Percentiles rank a stretch among this genome's conserved stretches.
These are phyloP conservation scores for Cicer chorassanicum DNA, from an alignment of 306 rosid species.

Conservation along the genomic window DNA sequence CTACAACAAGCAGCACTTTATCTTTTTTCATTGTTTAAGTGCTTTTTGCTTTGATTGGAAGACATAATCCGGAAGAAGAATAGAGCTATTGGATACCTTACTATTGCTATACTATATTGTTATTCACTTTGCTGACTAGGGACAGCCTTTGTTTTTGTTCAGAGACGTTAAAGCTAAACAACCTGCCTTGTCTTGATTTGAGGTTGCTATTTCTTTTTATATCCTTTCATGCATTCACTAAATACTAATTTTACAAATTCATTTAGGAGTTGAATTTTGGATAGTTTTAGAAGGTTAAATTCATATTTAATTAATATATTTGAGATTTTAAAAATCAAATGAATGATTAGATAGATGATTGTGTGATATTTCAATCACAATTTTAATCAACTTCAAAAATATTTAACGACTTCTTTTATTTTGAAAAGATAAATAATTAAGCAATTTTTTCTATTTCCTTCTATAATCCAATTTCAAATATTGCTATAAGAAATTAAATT, in stretches of 20 bases:
- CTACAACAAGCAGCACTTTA: conserved; percentile 54
- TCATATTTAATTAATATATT: too few relatives aligned
- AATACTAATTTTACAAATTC: not conserved
- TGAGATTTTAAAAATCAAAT: too few relatives aligned
- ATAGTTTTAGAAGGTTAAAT: too few relatives aligned
- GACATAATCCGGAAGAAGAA: conserved; percentile 63
- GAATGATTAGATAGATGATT: too few relatives aligned
- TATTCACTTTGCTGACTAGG: conserved; percentile 35
- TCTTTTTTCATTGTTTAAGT: conserved; percentile 63
- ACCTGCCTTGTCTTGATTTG: conserved; percentile 55
- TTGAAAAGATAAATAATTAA: too few relatives aligned
- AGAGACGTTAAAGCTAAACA: conserved; percentile 58
- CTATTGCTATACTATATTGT: not conserved
- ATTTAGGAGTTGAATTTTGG: too few relatives aligned
- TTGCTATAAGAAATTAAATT: too few relatives aligned
- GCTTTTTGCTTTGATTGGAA: conserved; percentile 77
- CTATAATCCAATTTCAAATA: too few relatives aligned
- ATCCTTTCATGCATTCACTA: not conserved
- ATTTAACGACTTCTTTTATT: too few relatives aligned
- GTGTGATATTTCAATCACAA: too few relatives aligned
- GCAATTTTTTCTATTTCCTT: too few relatives aligned
- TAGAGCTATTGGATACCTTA: conserved; percentile 35
- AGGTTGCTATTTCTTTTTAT: conserved; percentile 37
- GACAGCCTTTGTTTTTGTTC: conserved; percentile 58
- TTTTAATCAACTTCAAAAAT: too few relatives aligned